Percentiles rank a stretch among this genome's conserved stretches.
These are phyloP conservation scores for Taphrina betulina DNA, from an alignment of 1,139 yeast genomes.

Conservation along the genomic window DNA sequence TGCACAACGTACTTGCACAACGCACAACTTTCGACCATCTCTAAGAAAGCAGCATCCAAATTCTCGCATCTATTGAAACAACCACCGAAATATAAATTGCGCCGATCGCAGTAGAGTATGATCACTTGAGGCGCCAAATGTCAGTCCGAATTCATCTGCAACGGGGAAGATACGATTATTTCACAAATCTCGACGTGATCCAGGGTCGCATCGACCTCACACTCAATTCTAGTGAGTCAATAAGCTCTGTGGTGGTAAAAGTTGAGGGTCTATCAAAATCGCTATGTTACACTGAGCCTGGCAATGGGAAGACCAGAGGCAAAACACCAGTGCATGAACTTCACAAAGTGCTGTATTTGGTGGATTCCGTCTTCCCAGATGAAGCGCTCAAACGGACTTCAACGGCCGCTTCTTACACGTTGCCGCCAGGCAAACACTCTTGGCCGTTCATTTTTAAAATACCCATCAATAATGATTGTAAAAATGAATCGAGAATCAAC, in stretches of 20 bases:
- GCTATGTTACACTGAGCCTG: constrained; percentile 46
- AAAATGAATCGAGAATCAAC: constrained; percentile 43
- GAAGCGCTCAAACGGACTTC: constrained; percentile 5
- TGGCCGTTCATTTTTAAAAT: constrained; percentile 60
- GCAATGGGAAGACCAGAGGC: constrained; percentile 38
- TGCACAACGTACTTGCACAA: too few species aligned
- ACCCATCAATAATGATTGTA: constrained; percentile 55
- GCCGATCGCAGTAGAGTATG: too few species aligned
- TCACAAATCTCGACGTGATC: constrained; percentile 54
- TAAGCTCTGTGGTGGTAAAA: constrained; percentile 58
- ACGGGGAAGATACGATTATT: constrained; percentile 8
- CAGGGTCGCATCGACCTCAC: constrained; percentile 52
- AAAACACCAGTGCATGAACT: constrained; percentile 46
- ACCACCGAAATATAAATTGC: too few species aligned
- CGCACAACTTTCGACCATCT: too few species aligned
- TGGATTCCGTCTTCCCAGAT: constrained; percentile 39
- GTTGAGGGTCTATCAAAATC: constrained; percentile 52
- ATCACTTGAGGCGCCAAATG: too few species aligned
- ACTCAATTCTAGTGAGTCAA: constrained; percentile 51
- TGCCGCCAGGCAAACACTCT: constrained; percentile 59
- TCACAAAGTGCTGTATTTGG: constrained; percentile 59
- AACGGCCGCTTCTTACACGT: constrained; percentile 51
- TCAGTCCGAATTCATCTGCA: constrained; percentile 14
- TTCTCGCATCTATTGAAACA: too few species aligned
- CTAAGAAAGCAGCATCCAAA: too few species aligned